Base-by-base conservation (phyloP, 179 eudicot species). In the Spergularia azorica region DNA sequence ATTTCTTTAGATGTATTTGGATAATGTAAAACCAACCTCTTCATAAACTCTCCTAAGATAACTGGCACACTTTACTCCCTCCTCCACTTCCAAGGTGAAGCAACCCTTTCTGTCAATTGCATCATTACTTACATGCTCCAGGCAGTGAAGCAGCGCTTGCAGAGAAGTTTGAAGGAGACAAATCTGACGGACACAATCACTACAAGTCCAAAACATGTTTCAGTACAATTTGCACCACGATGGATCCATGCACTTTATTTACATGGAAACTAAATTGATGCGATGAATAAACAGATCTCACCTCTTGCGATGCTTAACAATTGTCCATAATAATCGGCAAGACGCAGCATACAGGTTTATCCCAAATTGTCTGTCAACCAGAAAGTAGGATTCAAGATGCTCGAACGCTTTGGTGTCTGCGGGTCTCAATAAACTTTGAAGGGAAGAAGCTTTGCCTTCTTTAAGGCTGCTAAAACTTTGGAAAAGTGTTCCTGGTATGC, bases 11-110 rank as follows among this genome's bases (percentile, higher is more conserved):
- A 36, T 20, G 15, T 9, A 32, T 43, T 41, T 32, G 56, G 57
- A 67, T 39, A 67, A 52, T 17, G 32, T 18, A 50, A 13, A 63
- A 62, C 86, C 39, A 65, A 89, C 99, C 99, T 95, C 98, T 83
- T 95, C 99, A 77, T 91, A 95, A 43, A 94, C 90, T 84, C 99
- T 85, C 80, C 97, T 85, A 32, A 95, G 87, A 84, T 87, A 84
- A 87, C 84, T 65, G 77, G 98, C 98, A 65, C 99, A 95, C 82
- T 84, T 87, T 73, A 89, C 85, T 32, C 87, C 98, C 82, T 89
- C 98, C 79, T 84, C 86, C 58, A 94, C 69, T 74, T 80, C 83
- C 96, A 92, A 91, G 20, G 82, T 86, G 78, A 86, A 88, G 76
- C 50, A 72, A 73, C 69, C 75, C 72, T 82, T 81, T 79, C 74